Evolutionary conservation across 1,284 basidiomycete genomes (phyloP).

Genomic region (Leccinum fuscescens): DNA sequence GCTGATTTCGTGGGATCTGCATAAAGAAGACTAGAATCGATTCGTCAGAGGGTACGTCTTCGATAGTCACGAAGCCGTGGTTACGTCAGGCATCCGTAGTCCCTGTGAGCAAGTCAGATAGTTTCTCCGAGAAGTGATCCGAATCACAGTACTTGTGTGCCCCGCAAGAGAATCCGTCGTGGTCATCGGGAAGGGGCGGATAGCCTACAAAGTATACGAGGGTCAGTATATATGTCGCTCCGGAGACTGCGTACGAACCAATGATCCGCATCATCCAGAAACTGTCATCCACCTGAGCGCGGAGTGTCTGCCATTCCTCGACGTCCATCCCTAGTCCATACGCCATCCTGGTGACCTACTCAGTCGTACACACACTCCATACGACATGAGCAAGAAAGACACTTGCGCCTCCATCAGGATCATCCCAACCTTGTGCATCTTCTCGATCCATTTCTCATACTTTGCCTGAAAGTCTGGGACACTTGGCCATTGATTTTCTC

Average conservation of each 20-base stretch:
- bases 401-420: slow-evolving; percentile 80
- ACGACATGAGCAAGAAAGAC: neutral
- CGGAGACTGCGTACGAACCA: slow-evolving; percentile 41
- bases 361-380: neutral
- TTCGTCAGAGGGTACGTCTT: slow-evolving; percentile 6
- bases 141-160: slow-evolving; percentile 64
- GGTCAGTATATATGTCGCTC: neutral
- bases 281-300: slow-evolving; percentile 67
- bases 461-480: slow-evolving; percentile 56
- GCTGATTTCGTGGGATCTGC: slow-evolving; percentile 77
- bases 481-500: slow-evolving; percentile 81
- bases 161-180: slow-evolving; percentile 82
- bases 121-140: neutral
- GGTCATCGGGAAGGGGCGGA: slow-evolving; percentile 73
- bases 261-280: slow-evolving; percentile 89
- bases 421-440: slow-evolving; percentile 78
- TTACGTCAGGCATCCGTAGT: slow-evolving; percentile 85
- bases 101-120: slow-evolving; percentile 42
- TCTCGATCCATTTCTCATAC: slow-evolving; percentile 72
- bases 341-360: slow-evolving; percentile 58
- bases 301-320: slow-evolving; percentile 69
- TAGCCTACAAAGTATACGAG: slow-evolving; percentile 52
- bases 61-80: slow-evolving; percentile 18
- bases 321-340: slow-evolving; percentile 69
- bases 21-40: slow-evolving; percentile 61